A percentile compares a stretch with the other conserved stretches of the same genome.
Evolutionary conservation across 2,329 filamentous ascomycete species (phyloP).

Genomic region (Blastomyces silverae): DNA sequence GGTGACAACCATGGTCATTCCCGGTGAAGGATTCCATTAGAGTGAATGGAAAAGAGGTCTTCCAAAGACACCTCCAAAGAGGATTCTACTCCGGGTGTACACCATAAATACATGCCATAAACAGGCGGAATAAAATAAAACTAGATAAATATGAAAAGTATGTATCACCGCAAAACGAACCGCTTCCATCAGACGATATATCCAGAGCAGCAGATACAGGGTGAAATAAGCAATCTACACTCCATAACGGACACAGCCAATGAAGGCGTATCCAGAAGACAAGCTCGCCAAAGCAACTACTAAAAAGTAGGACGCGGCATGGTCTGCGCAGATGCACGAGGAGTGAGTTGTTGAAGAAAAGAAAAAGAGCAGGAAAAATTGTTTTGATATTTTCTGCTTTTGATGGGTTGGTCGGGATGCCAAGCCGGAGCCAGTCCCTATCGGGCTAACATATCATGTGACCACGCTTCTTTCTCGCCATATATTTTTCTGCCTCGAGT

Average conservation of each 20-base stretch:
- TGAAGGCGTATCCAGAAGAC: slow-evolving; percentile 45
- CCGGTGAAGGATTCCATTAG: neutral
- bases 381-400: neutral
- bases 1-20: neutral
- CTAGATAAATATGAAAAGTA: slow-evolving; percentile 21
- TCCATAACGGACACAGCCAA: slow-evolving; percentile 48
- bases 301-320: slow-evolving; percentile 26
- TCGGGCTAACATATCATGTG: slow-evolving; percentile 7
- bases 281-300: slow-evolving; percentile 29
- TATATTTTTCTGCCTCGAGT: too few relatives aligned
- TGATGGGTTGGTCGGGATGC: neutral
- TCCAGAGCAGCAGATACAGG: slow-evolving; percentile 88
- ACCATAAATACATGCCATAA: slow-evolving; percentile 2
- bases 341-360: slow-evolving; percentile 31
- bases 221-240: slow-evolving; percentile 60
- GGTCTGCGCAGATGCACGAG: slow-evolving; percentile 36
- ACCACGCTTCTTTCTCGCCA: neutral
- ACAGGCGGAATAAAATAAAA: neutral
- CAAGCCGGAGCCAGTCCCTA: neutral
- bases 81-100: neutral
- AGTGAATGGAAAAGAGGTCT: neutral
- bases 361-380: slow-evolving; percentile 20
- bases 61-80: neutral
- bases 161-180: slow-evolving; percentile 78
- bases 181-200: slow-evolving; percentile 64